These are phyloP conservation scores for Rosa rugosa DNA, from an alignment of 306 rosid genomes.

Conservation along the genomic window DNA sequence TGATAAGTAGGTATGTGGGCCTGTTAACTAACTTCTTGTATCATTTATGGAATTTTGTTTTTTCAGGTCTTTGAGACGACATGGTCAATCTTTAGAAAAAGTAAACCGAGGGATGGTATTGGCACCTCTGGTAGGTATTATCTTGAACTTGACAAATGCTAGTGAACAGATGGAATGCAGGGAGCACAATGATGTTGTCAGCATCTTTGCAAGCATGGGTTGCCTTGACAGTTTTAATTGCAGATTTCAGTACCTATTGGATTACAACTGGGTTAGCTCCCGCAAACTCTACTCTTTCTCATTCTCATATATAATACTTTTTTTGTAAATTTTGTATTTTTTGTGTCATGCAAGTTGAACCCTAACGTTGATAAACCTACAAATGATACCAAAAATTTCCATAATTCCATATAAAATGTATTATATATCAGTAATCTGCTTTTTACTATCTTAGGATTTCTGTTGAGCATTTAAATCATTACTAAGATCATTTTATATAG, in stretches of 20 bases:
- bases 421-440: not conserved
- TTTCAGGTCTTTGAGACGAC: conserved; percentile 77
- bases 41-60: conserved; percentile 1
- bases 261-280: conserved; percentile 84
- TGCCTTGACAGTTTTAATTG: conserved; percentile 72
- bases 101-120: conserved; percentile 88
- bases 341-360: not conserved
- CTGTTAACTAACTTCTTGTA: not conserved
- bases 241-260: conserved; percentile 84
- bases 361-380: not conserved
- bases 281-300: conserved; percentile 15
- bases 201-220: conserved; percentile 88
- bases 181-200: conserved; percentile 70
- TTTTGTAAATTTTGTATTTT: not conserved
- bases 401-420: not conserved
- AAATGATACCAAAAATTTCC: not conserved
- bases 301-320: not conserved
- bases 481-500: not conserved
- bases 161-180: conserved; percentile 48
- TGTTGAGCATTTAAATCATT: not conserved
- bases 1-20: not conserved
- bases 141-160: conserved; percentile 81
- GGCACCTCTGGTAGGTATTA: conserved; percentile 90
- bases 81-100: conserved; percentile 75
- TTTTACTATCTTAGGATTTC: not conserved